Evolutionary conservation across 768 basidiomycete species (phyloP).

Genomic region (Lentinula boryana): DNA sequence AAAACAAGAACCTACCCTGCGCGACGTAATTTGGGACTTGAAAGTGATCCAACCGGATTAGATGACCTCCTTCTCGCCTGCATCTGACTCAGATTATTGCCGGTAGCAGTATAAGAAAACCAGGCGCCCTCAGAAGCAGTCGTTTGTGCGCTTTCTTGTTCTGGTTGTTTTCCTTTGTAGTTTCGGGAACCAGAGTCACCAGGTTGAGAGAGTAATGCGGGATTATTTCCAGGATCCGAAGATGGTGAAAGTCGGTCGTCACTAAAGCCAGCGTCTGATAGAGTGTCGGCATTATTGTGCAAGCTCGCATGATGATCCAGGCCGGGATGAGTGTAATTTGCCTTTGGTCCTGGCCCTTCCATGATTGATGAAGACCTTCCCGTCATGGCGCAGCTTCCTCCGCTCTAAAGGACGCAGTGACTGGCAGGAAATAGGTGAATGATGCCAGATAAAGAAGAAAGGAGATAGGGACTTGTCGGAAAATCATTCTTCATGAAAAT

Average conservation of each 20-base stretch:
- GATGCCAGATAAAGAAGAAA: not conserved
- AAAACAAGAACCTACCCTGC: conserved; percentile 42
- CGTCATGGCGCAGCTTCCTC: not conserved
- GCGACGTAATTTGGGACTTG: conserved; percentile 31
- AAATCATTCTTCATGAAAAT: not conserved
- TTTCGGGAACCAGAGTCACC: not conserved
- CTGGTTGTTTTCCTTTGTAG: not conserved
- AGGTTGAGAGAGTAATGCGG: not conserved
- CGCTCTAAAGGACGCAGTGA: not conserved
- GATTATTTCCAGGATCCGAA: not conserved
- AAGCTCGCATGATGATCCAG: not conserved
- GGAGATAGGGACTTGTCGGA: not conserved
- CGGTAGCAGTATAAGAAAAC: conserved; percentile 15
- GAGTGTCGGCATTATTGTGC: not conserved
- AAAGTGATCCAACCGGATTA: conserved; percentile 33
- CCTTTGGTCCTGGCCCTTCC: not conserved
- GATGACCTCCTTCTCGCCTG: conserved; percentile 52
- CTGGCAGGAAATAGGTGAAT: no score
- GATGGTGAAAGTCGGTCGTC: not conserved
- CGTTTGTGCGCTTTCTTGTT: not conserved
- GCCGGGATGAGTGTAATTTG: not conserved
- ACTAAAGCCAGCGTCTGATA: not conserved
- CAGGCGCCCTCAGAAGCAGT: conserved; percentile 15
- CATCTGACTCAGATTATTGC: not conserved
- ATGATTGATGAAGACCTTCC: no score